These are phyloP conservation scores for Arthrobotrys entomopaga DNA, from an alignment of 2,329 filamentous ascomycete genomes.

Conservation along the genomic window DNA sequence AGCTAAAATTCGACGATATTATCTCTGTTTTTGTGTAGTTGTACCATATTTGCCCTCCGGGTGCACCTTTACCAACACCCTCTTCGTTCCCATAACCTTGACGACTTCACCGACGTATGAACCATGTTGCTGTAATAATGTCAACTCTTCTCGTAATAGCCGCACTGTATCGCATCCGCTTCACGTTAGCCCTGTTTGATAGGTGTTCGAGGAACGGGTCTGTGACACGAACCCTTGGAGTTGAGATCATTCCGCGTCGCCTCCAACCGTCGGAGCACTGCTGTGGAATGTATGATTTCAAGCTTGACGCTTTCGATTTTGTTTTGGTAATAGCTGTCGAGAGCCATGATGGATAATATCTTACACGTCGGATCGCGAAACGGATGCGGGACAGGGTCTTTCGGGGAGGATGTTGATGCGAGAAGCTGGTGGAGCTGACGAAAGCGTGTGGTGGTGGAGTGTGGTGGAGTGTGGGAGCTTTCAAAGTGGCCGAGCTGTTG, in stretches of 20 bases:
- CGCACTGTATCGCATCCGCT: constrained; percentile 69
- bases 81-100: constrained; percentile 99
- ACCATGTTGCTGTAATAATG: constrained; percentile 92
- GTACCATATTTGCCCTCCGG: constrained; percentile 99
- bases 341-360: constrained; percentile 77
- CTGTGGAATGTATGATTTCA: constrained; percentile 98
- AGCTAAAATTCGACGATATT: background rate
- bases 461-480: constrained; percentile 53
- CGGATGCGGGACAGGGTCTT: background rate
- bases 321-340: constrained; percentile 99
- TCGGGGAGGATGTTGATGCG: constrained; percentile 13
- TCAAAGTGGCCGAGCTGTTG: constrained; percentile 36
- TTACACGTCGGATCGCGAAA: constrained; percentile 19
- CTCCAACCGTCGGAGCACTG: constrained; percentile 91
- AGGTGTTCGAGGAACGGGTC: constrained; percentile 12
- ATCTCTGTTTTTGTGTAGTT: constrained; percentile 59
- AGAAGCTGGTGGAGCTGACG: constrained; percentile 32
- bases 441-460: constrained; percentile 23
- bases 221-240: constrained; percentile 70
- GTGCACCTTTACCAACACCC: constrained; percentile 98
- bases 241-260: constrained; percentile 99
- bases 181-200: constrained; percentile 55
- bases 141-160: constrained; percentile 91
- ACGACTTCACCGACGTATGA: constrained; percentile 99
- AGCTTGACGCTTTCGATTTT: constrained; percentile 99